Base-by-base conservation (phyloP, 2,329 filamentous ascomycete genomes). In the Pseudopithomyces maydicus region DNA sequence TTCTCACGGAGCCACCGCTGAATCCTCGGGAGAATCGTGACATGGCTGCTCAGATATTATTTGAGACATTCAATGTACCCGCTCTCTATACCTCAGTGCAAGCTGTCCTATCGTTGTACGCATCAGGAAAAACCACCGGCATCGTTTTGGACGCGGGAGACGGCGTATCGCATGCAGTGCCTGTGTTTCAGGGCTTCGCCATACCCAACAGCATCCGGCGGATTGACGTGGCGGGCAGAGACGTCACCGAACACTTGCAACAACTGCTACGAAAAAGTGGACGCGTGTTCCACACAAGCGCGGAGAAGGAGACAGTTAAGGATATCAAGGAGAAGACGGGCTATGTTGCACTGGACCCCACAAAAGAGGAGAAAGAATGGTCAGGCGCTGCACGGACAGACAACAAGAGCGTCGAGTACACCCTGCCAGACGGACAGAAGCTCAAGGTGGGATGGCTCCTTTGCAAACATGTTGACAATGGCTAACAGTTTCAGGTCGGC, bases 51-150 rank as follows among this genome's bases (percentile, higher is more conserved):
- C 95, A 99, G 78, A 96, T 99, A 64, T 87, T 99, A 55, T 99
- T 99, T 79, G 95, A 99, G 80, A 97, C 94, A 2, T 98, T 98
- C 84, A 98, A 98, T 74, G 94, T 98, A 11, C 95, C 95, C 12
- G 95, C 95, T 3, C 83, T 98, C 44, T 97, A 97, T 80, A 97
- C 92, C 54, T 97, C 93, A 2, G 97, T 99, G 66, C 95, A 99
- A 81, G 95, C 95, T 1, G 93, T 98, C 19, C 86, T 99, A 55
- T 97, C 94, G 45, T 82, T 99, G 58, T 99, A 99, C 78, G 94
- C 95, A 54, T 97, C 92, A 54, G 95, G 95, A 20, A 90, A 95
- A 66, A 98, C 95, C 22, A 98, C 95, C 3, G 95, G 95, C 67
- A 92, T 98, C 60, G 95, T 99, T 12, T 85, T 99, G 45, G 95